These are phyloP conservation scores for Melanopsichium pennsylvanicum DNA, from an alignment of 1,284 basidiomycete species.

Conservation along the genomic window DNA sequence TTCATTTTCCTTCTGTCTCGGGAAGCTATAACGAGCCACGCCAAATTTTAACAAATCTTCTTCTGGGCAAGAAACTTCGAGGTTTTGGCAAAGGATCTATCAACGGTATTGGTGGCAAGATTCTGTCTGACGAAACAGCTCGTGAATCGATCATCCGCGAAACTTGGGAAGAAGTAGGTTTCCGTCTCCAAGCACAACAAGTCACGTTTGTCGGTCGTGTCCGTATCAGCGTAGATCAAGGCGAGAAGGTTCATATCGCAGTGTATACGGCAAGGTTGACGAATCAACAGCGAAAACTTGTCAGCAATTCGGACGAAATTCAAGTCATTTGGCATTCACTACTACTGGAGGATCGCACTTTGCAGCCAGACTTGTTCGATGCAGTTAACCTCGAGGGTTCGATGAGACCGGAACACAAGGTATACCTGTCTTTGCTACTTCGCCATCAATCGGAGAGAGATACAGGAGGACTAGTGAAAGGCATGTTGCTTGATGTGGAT, in stretches of 20 bases:
- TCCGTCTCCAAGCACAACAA: background rate
- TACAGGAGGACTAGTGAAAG: background rate
- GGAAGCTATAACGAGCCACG: too few species aligned
- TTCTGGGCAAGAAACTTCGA: conserved; percentile 12
- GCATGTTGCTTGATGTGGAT: conserved; percentile 3
- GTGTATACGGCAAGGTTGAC: background rate
- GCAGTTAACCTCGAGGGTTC: too few species aligned
- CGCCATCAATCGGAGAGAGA: background rate
- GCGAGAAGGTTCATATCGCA: conserved; percentile 12
- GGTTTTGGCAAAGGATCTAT: conserved; percentile 13
- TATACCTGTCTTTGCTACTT: conserved; percentile 3
- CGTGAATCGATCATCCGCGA: conserved; percentile 11
- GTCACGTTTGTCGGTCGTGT: conserved; percentile 2
- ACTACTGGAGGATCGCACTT: too few species aligned
- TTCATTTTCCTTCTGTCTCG: background rate
- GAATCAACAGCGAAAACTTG: background rate
- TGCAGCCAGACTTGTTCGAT: too few species aligned
- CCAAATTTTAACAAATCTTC: background rate
- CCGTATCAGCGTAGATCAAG: conserved; percentile 4
- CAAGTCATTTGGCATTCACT: background rate
- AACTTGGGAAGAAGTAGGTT: conserved; percentile 9
- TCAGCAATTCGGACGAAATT: conserved; percentile 1
- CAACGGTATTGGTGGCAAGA: conserved; percentile 31
- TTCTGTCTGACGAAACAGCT: background rate
- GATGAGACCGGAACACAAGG: conserved; percentile 14